Evolutionary conservation across 805 yeast species (phyloP), one percentile per base, ranked within the genome.

Genomic region (Wickerhamomyces silvicola): DNA sequence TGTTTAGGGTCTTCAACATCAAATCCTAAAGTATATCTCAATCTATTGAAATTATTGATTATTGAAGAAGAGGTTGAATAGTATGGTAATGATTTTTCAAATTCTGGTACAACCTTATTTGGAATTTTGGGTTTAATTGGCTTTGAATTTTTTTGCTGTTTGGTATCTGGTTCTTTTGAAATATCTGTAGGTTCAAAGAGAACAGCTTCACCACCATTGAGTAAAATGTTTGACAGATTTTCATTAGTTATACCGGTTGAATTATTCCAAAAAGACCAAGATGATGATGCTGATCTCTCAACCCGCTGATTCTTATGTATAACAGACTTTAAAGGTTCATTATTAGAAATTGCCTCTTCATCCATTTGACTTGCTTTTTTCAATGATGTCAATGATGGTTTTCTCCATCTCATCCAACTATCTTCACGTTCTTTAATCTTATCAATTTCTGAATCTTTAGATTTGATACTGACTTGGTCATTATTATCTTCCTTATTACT

Each of bases 221-320:
- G 25, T 7, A 49, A 36, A 4, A 51, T 36, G 11, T 44, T 47
- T 15, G 34, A 16, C 10, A 15, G 8, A 39, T 46, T 7, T 45
- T 30, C 1, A 10, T 17, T 10, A 17, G 32, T 12, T 10, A 35
- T 31, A 4, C 34, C 22, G 1, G 36, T 24, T 2, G 41, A 11
- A 22, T 30, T 43, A 24, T 38, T 45, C 52, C 54, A 49, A 19
- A 51, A 41, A 2, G 56, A 48, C 56, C 56, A 51, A 2, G 56
- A 48, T 1, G 39, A 33, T 35, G 21, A 17, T 37, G 42, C 14
- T 21, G 23, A 4, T 10, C 16, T 14, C 11, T 12, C 8, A 14
- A 18, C 37, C 3, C 16, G n/a, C 12, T 29, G 19, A 4, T 18
- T 11, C 10, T 34, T 14, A 8, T 24, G 22, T 12, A 27, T 13